Evolutionary conservation across 2,329 filamentous ascomycete species (phyloP), one percentile per base, ranked within the genome.

Genomic region (Cladosporium sphaerospermum): DNA sequence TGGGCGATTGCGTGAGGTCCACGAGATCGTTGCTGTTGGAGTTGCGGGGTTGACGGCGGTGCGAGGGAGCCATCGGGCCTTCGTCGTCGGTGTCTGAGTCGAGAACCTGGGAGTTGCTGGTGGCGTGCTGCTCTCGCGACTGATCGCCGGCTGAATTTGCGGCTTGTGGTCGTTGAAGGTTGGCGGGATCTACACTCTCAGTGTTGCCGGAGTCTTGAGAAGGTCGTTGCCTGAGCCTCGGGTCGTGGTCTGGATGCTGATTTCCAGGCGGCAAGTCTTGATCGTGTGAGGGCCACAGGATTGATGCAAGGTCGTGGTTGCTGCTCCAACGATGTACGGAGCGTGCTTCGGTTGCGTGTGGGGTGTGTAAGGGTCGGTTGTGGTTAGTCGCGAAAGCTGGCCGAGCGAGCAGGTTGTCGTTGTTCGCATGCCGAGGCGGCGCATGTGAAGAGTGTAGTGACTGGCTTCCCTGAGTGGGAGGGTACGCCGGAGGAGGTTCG

Each of bases 1-100:
- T 41, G 4, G 48, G 48, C 32, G 48, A 51, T n/a, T 44, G 48
- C 14, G 48, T 51, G 6, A 51, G 19, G 18, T 51, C 48, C 7
- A 51, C 48, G 16, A 32, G 31, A 33, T 39, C 23, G 10, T 18
- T 18, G 3, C 33, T 14, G 3, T 4, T 14, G 8, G 16, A 14
- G 14, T 19, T 18, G 8, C 18, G 48, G 40, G 16, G 31, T 14
- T 19, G 32, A 3, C 18, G 48, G 32, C 32, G 31, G 11, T 11
- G 31, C 11, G 8, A 18, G 16, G 48, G 48, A 9, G 19, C 19
- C 16, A 31, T 32, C 11, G 19, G 18, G 28, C 14, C 18, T 14
- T 32, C 40, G 16, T 37, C 40, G 31, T 37, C 40, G 9, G 39
- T 44, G 33, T 44, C 48, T 31, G 40, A 44, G 11, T 51, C 31